Evolutionary conservation across 75 land plant species (phyloP).

Genomic region (Sequoia sempervirens): DNA sequence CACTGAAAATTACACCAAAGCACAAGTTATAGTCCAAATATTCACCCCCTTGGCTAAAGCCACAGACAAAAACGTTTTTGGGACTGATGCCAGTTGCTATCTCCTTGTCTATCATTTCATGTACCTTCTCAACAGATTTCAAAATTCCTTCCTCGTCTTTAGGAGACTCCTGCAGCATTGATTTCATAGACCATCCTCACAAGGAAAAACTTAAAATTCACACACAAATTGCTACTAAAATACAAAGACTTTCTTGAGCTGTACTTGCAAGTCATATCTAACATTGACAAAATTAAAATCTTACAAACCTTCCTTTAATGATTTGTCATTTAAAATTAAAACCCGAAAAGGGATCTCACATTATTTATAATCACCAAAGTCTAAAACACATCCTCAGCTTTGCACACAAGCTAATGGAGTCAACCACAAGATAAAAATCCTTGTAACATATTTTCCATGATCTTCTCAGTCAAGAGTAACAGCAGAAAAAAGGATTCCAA

Average conservation of each 20-base stretch:
- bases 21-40: neutral
- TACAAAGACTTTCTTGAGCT: neutral
- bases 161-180: constrained; percentile 61
- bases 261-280: neutral
- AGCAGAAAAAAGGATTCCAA: neutral
- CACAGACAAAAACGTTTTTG: constrained; percentile 76
- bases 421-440: neutral
- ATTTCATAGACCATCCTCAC: neutral
- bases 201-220: neutral
- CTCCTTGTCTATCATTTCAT: constrained; percentile 87
- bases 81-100: constrained; percentile 65
- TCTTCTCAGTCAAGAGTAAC: neutral
- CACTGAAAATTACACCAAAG: neutral
- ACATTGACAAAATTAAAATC: neutral
- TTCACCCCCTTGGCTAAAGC: constrained; percentile 96
- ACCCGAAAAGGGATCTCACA: too few species aligned
- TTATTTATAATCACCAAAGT: neutral
- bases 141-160: constrained; percentile 59
- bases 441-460: neutral
- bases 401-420: too few species aligned
- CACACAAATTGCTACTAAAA: neutral
- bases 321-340: neutral
- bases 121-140: constrained; percentile 71
- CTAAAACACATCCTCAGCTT: neutral
- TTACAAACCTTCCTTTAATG: neutral